Conservation (phyloP, 2,329 filamentous ascomycete genomes). For the Fusarium papillatum region DNA sequence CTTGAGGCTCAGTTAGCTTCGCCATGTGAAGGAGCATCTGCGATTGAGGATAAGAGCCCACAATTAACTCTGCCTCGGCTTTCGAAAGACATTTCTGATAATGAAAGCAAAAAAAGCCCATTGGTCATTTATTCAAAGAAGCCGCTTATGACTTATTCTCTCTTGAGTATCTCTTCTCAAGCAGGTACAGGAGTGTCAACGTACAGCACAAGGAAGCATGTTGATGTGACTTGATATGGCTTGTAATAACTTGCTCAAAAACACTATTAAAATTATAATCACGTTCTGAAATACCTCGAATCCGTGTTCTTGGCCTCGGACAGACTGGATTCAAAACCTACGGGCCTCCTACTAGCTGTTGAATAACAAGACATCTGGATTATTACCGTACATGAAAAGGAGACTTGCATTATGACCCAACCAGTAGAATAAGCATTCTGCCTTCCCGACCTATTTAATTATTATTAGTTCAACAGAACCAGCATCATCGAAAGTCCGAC, state of each 20-base stretch:
- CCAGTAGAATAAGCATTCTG: neutral
- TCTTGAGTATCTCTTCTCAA: neutral
- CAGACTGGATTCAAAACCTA: neutral
- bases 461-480: conserved; percentile 9
- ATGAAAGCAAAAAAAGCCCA: neutral
- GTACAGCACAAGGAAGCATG: neutral
- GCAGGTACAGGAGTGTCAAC: neutral
- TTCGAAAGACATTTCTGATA: neutral
- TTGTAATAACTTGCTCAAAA: neutral
- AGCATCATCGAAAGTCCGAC: conserved; percentile 12
- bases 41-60: neutral
- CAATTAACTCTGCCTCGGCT: neutral
- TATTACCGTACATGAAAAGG: neutral
- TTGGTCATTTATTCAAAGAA: neutral
- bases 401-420: neutral
- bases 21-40: neutral
- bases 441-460: neutral
- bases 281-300: neutral
- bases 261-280: neutral
- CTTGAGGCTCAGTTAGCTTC: neutral
- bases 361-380: neutral
- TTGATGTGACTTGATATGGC: too few species aligned
- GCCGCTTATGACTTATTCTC: too few species aligned
- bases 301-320: neutral
- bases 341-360: neutral